Conservation (phyloP, 345 rosid species). For the Odontarrhena argentea region DNA sequence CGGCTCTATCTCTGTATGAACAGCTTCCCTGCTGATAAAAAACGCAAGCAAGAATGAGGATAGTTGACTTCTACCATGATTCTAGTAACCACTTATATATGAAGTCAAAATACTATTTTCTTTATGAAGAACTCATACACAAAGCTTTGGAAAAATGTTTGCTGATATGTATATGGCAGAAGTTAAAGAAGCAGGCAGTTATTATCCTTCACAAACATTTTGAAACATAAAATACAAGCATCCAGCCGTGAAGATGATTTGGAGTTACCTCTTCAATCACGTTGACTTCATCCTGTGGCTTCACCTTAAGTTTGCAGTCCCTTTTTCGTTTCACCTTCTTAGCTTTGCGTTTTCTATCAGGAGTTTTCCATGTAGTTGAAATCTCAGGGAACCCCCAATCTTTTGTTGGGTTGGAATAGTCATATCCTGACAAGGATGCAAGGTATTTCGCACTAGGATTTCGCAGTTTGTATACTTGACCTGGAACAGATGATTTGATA, state of each 20-base stretch:
- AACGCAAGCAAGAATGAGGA: conserved; percentile 4
- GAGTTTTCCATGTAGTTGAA: conserved; percentile 42
- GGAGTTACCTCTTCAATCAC: conserved; percentile 57
- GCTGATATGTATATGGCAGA: neutral
- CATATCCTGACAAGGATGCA: conserved; percentile 68
- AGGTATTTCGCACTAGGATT: conserved; percentile 70
- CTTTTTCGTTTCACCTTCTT: conserved; percentile 42
- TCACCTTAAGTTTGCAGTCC: conserved; percentile 27
- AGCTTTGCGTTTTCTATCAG: conserved; percentile 38
- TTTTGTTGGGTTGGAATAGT: conserved; percentile 86
- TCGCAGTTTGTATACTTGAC: conserved; percentile 80
- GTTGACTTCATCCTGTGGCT: conserved; percentile 39
- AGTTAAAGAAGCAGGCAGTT: conserved; percentile 4
- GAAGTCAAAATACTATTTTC: neutral
- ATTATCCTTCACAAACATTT: neutral
- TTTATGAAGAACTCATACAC: neutral
- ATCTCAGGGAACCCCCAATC: conserved; percentile 86
- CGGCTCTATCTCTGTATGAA: conserved; percentile 85
- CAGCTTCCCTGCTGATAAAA: conserved; percentile 46
- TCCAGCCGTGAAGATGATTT: conserved; percentile 7
- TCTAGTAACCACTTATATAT: conserved; percentile 7
- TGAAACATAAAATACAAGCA: conserved; percentile 4
- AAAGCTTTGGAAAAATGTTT: conserved; percentile 11
- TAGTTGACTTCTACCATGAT: conserved; percentile 4
- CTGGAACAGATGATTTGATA: conserved; percentile 49